Base-by-base conservation (phyloP, 495 filamentous ascomycete genomes). In the Pseudevernia furfuracea region DNA sequence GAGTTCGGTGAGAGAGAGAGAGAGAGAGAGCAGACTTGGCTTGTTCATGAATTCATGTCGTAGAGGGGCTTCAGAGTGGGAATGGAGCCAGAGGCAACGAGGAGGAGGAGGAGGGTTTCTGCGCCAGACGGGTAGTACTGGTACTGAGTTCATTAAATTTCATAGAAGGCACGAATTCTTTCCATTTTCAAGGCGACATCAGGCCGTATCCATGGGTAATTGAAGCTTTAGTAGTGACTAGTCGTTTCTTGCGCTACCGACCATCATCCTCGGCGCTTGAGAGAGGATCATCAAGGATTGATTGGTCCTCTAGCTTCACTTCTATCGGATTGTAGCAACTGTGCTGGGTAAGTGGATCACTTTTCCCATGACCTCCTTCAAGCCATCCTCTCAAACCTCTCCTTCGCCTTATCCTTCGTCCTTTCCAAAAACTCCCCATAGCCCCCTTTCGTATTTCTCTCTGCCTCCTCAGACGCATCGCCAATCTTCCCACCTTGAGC, bases 401-500 rank as follows among this genome's bases (percentile, higher is more conserved):
- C 87, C 71, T 89, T 86, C 1, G 91, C 91, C 71, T 83, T 85
- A 58, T 94, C 88, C 70, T 82, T 89, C 19, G 88, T 89, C 77
- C 87, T 88, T 70, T 87, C 85, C 55, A 92, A 73, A 70, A 93
- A 96, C 57, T 88, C 89, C 2, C 81, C 79, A 69, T 89, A 90
- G 25, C 82, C 81, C 14, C 84, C 81, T 62, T 82, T 80, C 0
- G 90, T 92, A 67, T 87, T 87, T 57, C 89, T 79, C 52, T 82
- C 83, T 2, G 89, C 91, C 75, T 92, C 90, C 69, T 91, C 87
- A 28, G 77, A 78, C 28, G 93, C 92, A 75, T 96, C 92, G 11
- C 92, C 92, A 19, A 95, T 74, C 72, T 88, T 91, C 21, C 89
- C 81, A 21, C 91, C 90, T 67, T 91, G 85, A 3, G 91, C 91